Evolutionary conservation across 345 rosid species (phyloP), one percentile per base, ranked within the genome.

Genomic region (Brassica juncea): DNA sequence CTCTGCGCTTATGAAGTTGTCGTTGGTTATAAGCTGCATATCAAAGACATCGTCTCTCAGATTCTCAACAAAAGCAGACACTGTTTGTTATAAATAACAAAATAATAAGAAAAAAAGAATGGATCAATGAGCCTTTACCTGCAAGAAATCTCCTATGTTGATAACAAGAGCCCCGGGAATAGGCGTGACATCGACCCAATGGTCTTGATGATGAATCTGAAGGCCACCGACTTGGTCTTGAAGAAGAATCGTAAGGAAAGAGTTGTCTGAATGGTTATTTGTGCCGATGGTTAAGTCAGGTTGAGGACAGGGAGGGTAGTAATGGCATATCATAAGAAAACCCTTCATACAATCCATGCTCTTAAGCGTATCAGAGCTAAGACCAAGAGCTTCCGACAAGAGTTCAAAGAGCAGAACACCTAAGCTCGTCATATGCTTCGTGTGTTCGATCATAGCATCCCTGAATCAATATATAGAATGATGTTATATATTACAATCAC

Each of bases 141-240:
- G 87, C 31, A 82, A 61, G 64, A 78, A 55, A 73, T 85, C 87
- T 15, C 89, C 89, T 0, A 85, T 16, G 68, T 83, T 80, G 67
- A 85, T 57, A 16, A 85, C 52, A 6, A 84, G 84, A 4, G 85
- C 83, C 11, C 85, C 85, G 0, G 76, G 81, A 8, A 68, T 0
- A 57, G 83, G 87, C 0, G 44, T 9, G 6, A 83, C 84, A 70
- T 87, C 79, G 7, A 82, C 70, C 86, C 86, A 82, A 2, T 76
- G 73, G 47, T 82, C 74, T n/a, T 80, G 68, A 52, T 85, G 82
- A 64, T 80, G 86, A 61, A 85, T 44, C 31, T 85, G 87, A 57
- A 87, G 86, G 25, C 91, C 91, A 16, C 91, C 91, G 0, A 85
- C 71, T 12, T 82, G 70, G 71, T 88, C 91, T 64, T 88, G 89